Evolutionary conservation across 1,284 basidiomycete genomes (phyloP), one percentile per base, ranked within the genome.

Genomic region (Chalciporus sp.): DNA sequence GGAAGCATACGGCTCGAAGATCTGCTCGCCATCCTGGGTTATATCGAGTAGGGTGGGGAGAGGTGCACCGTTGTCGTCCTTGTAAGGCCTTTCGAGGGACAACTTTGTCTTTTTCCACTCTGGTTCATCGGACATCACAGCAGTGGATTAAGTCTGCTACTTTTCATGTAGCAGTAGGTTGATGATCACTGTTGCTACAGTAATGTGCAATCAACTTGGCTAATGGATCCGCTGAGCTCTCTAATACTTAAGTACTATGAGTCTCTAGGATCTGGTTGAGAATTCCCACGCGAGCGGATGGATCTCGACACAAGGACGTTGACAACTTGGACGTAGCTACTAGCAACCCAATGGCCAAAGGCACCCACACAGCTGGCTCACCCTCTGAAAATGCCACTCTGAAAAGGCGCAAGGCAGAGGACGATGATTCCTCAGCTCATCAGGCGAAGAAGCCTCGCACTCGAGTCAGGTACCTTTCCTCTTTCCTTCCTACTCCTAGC

Each of bases 81-180:
- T 90, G 73, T 91, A 90, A 0, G 87, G 88, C 43, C 83, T 76
- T 66, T 92, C 90, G 39, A 92, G 77, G 1, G 88, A 85, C 8
- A 91, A 73, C 57, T 74, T 84, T 33, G 84, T 74, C 52, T 78
- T 76, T 65, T 81, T 86, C 81, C 83, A 87, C 14, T 74, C 63
- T 14, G 74, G 76, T 52, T 78, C 76, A 35, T 72, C 66, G 61
- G 70, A 66, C 59, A 60, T 57, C 50, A 40, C 35, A 28, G 19
- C n/a, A n/a, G 16, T 4, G 28, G 9, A 29, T 29, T 29, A 14
- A 33, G 31, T 16, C 31, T 14, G 31, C 31, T 33, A 33, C n/a
- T n/a, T n/a, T n/a, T n/a, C n/a, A n/a, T n/a, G n/a, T n/a, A n/a
- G n/a, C n/a, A n/a, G n/a, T n/a, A n/a, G n/a, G n/a, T n/a, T n/a